Conservation (phyloP, 2,329 filamentous ascomycete species). For the Pezicula neosporulosa region DNA sequence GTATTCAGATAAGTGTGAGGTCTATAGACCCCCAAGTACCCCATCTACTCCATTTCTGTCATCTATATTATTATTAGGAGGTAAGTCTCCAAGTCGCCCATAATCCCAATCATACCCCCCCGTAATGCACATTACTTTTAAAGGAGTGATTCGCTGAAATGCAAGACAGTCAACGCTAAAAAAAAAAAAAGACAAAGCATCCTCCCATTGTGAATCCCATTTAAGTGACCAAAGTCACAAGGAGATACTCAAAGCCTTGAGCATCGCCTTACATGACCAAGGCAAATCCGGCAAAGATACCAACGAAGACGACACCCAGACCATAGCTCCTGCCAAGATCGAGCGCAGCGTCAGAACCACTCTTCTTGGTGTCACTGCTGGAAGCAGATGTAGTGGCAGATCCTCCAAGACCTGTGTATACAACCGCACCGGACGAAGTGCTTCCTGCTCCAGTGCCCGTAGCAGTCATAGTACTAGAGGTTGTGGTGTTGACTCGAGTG, state of each 20-base stretch:
- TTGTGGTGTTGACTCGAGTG: slow-evolving; percentile 51
- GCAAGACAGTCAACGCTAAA: not conserved
- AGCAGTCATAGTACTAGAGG: slow-evolving; percentile 35
- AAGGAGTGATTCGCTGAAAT: not conserved
- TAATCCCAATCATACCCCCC: not conserved
- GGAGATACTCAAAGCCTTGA: not conserved
- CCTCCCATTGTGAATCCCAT: not conserved
- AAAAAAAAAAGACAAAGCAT: not conserved
- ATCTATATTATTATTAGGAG: not conserved
- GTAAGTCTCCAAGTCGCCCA: not conserved
- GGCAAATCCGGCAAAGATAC: slow-evolving; percentile 56
- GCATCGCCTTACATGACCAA: slow-evolving; percentile 39
- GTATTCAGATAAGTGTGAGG: not conserved
- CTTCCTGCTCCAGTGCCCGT: slow-evolving; percentile 35
- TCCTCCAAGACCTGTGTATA: slow-evolving; percentile 41
- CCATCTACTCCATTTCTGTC: not conserved
- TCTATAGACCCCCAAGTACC: not conserved
- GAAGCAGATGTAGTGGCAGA: slow-evolving; percentile 25
- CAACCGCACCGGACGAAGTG: slow-evolving; percentile 20
- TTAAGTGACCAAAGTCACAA: not conserved
- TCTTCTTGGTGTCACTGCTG: slow-evolving; percentile 21
- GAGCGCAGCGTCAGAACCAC: slow-evolving; percentile 36
- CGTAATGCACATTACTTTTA: not conserved
- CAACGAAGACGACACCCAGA: slow-evolving; percentile 47
- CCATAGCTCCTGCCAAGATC: slow-evolving; percentile 54